Base-by-base conservation (phyloP, 805 yeast species). In the Ogataea philodendri region DNA sequence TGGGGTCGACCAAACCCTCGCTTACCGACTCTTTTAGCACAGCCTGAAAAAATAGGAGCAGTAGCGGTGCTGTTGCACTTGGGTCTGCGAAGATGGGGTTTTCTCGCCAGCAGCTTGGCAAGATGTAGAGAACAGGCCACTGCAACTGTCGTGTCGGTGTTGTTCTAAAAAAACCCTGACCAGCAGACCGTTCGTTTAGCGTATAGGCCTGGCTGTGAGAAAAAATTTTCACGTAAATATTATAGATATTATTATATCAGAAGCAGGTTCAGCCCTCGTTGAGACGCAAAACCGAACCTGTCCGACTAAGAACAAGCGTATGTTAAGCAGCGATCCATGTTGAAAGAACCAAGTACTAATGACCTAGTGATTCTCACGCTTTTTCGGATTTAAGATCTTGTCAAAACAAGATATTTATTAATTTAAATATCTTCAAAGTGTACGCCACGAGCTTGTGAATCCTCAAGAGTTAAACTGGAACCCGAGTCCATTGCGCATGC, bases 381-480 rank as follows among this genome's bases (percentile, higher is more conserved):
- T 36, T 22, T 41, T 42, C 43, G 36, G 41, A 28, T 38, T 46
- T 44, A 45, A 33, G 18, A 15, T 32, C 36, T 32, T 32, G 26
- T 33, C 31, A 21, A 16, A 35, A 30, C 25, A 15, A 32, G 49
- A 48, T 51, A 51, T 51, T 51, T 51, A 51, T 51, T 47, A 35
- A 27, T 22, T 49, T 51, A 49, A 51, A 51, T 51, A 51, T 48
- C 47, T 39, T 39, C 37, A 34, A 40, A 39, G 32, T 36, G 45
- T 40, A 22, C 29, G 17, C 32, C 38, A 30, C 47, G 46, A 46
- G 46, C 51, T 44, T 48, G 43, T 42, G 52, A 39, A 48, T 48
- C 41, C 36, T 41, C 45, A 24, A 36, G 55, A 46, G 55, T 50
- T 50, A 50, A 50, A 50, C 45, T 46, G 47, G 53, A 50, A 39